These are phyloP conservation scores for Smallanthus sonchifolius DNA, from an alignment of 129 eudicot species.

Conservation along the genomic window DNA sequence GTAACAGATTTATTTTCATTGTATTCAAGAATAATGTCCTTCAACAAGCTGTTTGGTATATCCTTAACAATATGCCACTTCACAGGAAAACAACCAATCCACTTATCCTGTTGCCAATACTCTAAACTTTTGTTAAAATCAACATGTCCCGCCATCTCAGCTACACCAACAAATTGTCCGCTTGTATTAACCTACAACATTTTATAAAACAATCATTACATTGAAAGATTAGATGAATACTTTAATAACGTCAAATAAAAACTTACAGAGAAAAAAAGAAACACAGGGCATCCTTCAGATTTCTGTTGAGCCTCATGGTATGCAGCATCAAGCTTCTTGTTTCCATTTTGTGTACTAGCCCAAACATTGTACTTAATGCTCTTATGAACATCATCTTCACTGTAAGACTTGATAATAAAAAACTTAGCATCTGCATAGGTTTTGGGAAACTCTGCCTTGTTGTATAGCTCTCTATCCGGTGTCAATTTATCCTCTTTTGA, in stretches of 20 bases:
- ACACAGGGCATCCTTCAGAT: conserved; percentile 60
- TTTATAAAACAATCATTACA: not conserved
- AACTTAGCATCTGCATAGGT: conserved; percentile 58
- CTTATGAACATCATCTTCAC: conserved; percentile 91
- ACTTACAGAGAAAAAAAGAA: conserved; percentile 73
- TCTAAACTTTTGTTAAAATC: conserved; percentile 74
- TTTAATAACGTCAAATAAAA: not conserved
- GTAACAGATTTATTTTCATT: conserved; percentile 85
- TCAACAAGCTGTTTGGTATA: conserved; percentile 68
- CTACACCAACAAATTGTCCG: conserved; percentile 82
- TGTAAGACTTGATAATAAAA: conserved; percentile 67
- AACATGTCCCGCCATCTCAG: conserved; percentile 81
- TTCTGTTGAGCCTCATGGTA: conserved; percentile 69
- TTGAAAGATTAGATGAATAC: not conserved
- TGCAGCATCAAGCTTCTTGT: conserved; percentile 78
- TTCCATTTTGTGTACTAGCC: conserved; percentile 87
- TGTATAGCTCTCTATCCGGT: conserved; percentile 58
- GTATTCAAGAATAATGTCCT: conserved; percentile 72
- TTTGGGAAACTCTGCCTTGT: conserved; percentile 57
- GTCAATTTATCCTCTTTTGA: conserved; percentile 22
- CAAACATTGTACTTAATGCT: conserved; percentile 78
- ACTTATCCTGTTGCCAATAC: conserved; percentile 90
- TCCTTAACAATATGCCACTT: conserved; percentile 97
- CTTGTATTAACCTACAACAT: conserved; percentile 70
- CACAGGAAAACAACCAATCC: conserved; percentile 88